phyloP scores from a whole-genome alignment of 768 basidiomycete species.

The Tremella mesenterica region DNA sequence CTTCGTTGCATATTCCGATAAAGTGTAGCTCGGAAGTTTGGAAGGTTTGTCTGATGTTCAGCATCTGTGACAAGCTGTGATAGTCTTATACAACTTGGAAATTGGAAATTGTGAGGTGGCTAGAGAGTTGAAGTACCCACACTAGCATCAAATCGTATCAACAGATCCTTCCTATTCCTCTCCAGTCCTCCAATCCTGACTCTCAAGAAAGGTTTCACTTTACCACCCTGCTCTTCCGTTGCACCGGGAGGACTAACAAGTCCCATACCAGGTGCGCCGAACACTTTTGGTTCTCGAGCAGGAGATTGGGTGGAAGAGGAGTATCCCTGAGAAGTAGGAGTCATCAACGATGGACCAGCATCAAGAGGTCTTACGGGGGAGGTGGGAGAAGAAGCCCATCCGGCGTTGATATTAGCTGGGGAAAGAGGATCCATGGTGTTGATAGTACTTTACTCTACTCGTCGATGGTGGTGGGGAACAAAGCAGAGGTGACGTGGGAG shows the following conservation, averaged over 20 bases:
- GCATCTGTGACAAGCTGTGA: not conserved
- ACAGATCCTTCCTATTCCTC: conserved; percentile 86
- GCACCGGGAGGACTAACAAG: conserved; percentile 13
- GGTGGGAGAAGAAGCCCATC: conserved; percentile 18
- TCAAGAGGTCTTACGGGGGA: not conserved
- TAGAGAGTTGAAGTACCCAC: conserved; percentile 56
- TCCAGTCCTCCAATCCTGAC: conserved; percentile 85
- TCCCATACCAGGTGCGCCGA: conserved; percentile 25
- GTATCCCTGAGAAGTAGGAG: not conserved
- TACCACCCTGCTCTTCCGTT: conserved; percentile 4
- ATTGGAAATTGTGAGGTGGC: too few species aligned
- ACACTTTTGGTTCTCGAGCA: conserved; percentile 31
- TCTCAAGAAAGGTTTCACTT: conserved; percentile 55
- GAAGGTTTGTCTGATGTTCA: conserved; percentile 68
- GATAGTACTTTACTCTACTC: too few species aligned
- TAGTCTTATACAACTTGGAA: not conserved
- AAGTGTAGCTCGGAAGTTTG: conserved; percentile 53
- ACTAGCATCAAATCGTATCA: conserved; percentile 90
- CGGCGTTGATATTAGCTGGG: conserved; percentile 19
- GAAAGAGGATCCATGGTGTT: conserved; percentile 22
- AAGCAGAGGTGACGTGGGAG: too few species aligned
- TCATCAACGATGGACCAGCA: not conserved
- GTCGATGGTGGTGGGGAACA: too few species aligned
- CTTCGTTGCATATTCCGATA: conserved; percentile 93
- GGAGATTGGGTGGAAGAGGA: conserved; percentile 8